Percentiles rank a stretch among this genome's conserved stretches.
These are phyloP conservation scores for Phylloporus sp. DNA, from an alignment of 768 basidiomycete genomes.

Conservation along the genomic window DNA sequence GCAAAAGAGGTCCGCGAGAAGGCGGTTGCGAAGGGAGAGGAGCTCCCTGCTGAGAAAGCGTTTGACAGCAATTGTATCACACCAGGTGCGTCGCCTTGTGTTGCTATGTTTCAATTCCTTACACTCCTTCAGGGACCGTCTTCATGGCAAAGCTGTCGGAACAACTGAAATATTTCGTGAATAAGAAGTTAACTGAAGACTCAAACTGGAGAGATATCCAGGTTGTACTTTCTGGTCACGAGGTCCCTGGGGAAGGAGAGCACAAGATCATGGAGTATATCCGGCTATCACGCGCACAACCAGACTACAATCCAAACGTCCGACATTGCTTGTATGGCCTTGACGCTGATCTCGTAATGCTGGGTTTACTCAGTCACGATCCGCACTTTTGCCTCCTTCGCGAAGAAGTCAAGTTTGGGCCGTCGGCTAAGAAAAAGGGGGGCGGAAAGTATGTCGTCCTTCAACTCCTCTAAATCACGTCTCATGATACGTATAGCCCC, in stretches of 20 bases:
- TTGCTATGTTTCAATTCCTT: not conserved
- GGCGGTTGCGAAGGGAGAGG: slow-evolving; percentile 85
- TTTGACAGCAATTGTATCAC: slow-evolving; percentile 99
- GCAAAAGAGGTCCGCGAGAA: slow-evolving; percentile 82
- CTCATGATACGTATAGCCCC: slow-evolving; percentile 34
- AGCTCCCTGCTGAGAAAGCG: slow-evolving; percentile 87
- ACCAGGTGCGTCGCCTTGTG: slow-evolving; percentile 61
- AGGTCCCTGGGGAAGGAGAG: slow-evolving; percentile 98
- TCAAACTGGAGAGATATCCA: slow-evolving; percentile 90
- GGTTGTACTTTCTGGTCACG: slow-evolving; percentile 94
- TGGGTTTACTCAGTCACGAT: slow-evolving; percentile 94
- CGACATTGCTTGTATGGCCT: slow-evolving; percentile 98
- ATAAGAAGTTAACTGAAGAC: slow-evolving; percentile 98
- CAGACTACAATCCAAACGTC: slow-evolving; percentile 92
- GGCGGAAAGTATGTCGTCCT: slow-evolving; percentile 41
- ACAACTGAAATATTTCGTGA: slow-evolving; percentile 92
- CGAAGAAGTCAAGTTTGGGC: slow-evolving; percentile 98
- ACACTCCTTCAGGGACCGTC: slow-evolving; percentile 59
- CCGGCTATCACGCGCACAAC: slow-evolving; percentile 88
- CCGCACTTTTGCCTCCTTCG: slow-evolving; percentile 97
- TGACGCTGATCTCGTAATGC: slow-evolving; percentile 98
- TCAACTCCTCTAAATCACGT: not conserved
- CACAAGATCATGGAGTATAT: slow-evolving; percentile 99
- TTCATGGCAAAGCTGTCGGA: slow-evolving; percentile 94
- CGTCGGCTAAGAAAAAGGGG: slow-evolving; percentile 66